Conservation (phyloP, 768 basidiomycete species). For the Boletus sp. region DNA sequence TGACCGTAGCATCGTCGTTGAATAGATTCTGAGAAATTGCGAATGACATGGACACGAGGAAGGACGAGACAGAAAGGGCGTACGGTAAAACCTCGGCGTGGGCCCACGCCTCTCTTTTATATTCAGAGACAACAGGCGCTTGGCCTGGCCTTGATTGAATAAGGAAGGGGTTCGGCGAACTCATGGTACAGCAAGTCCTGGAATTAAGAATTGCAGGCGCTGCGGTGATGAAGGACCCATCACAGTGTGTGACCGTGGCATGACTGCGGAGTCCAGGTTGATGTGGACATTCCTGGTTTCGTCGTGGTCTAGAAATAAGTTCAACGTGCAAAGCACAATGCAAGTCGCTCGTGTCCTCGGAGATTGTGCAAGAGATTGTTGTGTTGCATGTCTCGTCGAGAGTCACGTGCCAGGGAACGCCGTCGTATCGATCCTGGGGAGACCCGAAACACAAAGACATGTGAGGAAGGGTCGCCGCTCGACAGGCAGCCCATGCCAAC, state of each 20-base stretch:
- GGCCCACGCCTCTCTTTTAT: neutral
- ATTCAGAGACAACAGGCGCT: neutral
- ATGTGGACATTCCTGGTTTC: no score
- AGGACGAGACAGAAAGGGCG: neutral
- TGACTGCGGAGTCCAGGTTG: no score
- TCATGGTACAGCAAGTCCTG: neutral
- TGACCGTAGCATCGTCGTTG: constrained; percentile 16
- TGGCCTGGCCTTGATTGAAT: neutral
- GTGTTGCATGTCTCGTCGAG: no score
- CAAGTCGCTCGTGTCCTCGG: no score
- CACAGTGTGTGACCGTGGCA: neutral
- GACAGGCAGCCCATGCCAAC: constrained; percentile 46
- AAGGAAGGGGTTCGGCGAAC: neutral
- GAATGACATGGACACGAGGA: constrained; percentile 15
- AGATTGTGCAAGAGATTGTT: no score
- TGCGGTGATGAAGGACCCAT: neutral
- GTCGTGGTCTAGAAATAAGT: neutral
- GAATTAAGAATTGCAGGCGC: neutral
- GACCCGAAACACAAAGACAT: constrained; percentile 16
- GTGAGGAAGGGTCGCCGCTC: constrained; percentile 28
- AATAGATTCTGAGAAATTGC: constrained; percentile 37
- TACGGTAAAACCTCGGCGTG: constrained; percentile 1
- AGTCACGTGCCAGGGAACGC: constrained; percentile 19
- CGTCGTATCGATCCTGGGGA: no score
- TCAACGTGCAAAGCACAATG: no score